Conservation (phyloP, 2,329 filamentous ascomycete species). For the Stachybotrys chlorohalonatus region DNA sequence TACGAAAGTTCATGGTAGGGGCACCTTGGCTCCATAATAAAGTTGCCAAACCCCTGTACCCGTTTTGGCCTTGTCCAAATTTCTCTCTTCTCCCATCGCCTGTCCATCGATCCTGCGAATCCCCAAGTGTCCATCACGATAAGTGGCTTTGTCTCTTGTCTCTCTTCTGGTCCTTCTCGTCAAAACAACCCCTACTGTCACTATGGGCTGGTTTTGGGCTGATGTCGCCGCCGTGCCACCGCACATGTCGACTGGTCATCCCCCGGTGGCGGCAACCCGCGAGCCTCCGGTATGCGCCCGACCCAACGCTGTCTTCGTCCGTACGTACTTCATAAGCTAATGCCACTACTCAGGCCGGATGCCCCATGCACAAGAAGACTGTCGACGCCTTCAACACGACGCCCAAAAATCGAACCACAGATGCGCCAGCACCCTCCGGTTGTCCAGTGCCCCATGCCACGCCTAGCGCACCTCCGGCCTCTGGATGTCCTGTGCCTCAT, state of each 20-base stretch:
- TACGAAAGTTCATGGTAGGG: neutral
- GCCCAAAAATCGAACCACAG: conserved; percentile 12
- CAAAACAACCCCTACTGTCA: conserved; percentile 2
- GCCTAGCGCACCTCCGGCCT: conserved; percentile 11
- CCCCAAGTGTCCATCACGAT: neutral
- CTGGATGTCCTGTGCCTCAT: conserved; percentile 38
- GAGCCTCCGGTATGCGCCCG: conserved; percentile 22
- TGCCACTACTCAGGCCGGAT: conserved; percentile 31
- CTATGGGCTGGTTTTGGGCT: conserved; percentile 59
- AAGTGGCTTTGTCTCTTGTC: neutral
- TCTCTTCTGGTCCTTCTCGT: conserved; percentile 1
- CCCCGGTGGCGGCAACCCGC: conserved; percentile 14
- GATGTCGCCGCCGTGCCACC: conserved; percentile 31
- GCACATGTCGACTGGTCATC: conserved; percentile 23
- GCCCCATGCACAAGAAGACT: conserved; percentile 49
- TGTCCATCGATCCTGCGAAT: conserved; percentile 6
- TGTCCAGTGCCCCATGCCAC: conserved; percentile 38
- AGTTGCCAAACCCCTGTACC: neutral
- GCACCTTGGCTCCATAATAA: neutral
- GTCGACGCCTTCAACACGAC: conserved; percentile 34
- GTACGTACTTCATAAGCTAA: neutral
- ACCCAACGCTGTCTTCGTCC: neutral
- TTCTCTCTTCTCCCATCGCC: conserved; percentile 7
- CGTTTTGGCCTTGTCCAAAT: neutral
- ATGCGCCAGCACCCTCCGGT: conserved; percentile 16